Percentiles rank a stretch among this genome's conserved stretches.
Evolutionary conservation across 306 rosid genomes (phyloP).

Genomic region (Cajanus cajan): DNA sequence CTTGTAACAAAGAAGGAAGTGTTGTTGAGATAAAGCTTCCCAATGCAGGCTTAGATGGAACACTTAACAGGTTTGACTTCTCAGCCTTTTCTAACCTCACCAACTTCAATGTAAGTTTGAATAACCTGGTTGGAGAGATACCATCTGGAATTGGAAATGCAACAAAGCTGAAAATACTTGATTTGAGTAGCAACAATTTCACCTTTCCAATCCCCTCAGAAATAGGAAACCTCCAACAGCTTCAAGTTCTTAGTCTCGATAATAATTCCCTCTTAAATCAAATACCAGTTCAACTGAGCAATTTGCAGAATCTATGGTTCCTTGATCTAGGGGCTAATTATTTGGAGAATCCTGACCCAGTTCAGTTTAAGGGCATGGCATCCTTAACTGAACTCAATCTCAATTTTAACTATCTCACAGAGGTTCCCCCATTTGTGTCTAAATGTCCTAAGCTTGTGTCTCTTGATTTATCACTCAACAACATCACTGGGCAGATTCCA

Average conservation of each 20-base stretch:
- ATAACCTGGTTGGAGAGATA: conserved; percentile 29
- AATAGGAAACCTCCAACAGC: conserved; percentile 26
- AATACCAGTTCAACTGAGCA: conserved; percentile 34
- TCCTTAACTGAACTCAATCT: conserved; percentile 20
- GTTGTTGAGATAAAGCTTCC: conserved; percentile 31
- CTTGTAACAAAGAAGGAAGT: conserved; percentile 14
- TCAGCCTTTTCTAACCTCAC: conserved; percentile 35
- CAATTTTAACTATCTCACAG: not conserved
- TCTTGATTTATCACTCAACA: conserved; percentile 31
- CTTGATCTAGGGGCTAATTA: conserved; percentile 27
- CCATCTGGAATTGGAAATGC: conserved; percentile 27
- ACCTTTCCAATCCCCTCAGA: conserved; percentile 21
- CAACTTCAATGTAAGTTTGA: conserved; percentile 22
- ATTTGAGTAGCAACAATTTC: conserved; percentile 30
- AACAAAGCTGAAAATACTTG: conserved; percentile 27
- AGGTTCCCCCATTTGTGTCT: conserved; percentile 30
- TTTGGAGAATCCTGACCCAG: conserved; percentile 23
- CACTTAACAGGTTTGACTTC: conserved; percentile 34
- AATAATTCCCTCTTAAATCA: conserved; percentile 24
- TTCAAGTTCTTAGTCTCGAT: conserved; percentile 14
- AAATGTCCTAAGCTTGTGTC: conserved; percentile 26
- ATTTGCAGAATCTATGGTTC: conserved; percentile 32
- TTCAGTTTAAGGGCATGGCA: conserved; percentile 22
- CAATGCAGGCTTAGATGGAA: conserved; percentile 22
- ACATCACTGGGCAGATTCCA: conserved; percentile 21